Base-by-base conservation (phyloP, 1,139 yeast species). In the Magnusiomyces magnusii region DNA sequence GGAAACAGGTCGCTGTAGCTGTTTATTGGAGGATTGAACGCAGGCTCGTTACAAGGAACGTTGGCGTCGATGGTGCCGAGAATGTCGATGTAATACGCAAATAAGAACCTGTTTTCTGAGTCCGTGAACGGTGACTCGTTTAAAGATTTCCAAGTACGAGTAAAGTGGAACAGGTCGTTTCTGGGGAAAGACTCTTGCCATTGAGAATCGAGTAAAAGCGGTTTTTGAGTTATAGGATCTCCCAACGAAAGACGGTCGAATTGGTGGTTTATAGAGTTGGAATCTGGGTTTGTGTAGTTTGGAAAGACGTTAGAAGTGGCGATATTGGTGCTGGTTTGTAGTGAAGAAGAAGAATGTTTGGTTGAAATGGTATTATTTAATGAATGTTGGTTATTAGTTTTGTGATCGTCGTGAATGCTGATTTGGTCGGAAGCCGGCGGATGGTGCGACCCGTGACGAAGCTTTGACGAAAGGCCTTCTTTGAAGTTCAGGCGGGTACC, bases 11-110 rank as follows among this genome's bases (percentile, higher is more conserved):
- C 10, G 24, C 19, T 19, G 19, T n/a, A 21, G 25, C 24, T 21
- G 24, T 42, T 10, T 13, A 23, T 7, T 2, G 44, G 24, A 41
- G 44, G 7, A 42, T 51, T 34, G 24, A 51, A 47, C 10, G 36
- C 42, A 3, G 34, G 21, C 9, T 42, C 44, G 21, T 10, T 42
- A 5, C 57, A 44, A 19, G n/a, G 27, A 2, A 55, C 27, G 21
- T 44, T 19, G 7, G 53, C 24, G 58, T 51, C 55, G 44, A 34
- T 27, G 10, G 56, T 55, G 13, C 58, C 55, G 19, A 55, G 52
- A 24, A 47, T 44, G 17, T 39, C 24, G 17, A 51, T 47, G 36
- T 55, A 58, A 17, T 58, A 49, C 36, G 51, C 19, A 24, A 53
- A 58, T 2, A 55, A 23, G 31, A 39, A 55, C 21, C 24, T 52